These are phyloP conservation scores for Colletotrichum sp. DNA, from an alignment of 2,329 filamentous ascomycete genomes.

Conservation along the genomic window DNA sequence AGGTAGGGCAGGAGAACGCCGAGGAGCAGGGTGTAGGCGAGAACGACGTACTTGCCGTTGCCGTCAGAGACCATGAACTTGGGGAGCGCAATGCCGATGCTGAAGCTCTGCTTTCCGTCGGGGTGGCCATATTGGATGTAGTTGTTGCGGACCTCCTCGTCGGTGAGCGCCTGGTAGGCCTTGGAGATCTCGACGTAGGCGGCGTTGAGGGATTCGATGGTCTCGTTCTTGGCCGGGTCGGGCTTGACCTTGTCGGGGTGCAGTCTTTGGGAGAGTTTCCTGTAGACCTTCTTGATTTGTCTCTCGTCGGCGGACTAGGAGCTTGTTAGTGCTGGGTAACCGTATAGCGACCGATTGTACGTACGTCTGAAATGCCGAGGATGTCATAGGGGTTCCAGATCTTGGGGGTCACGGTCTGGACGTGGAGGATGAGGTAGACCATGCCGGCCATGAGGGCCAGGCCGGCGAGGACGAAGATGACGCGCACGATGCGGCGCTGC, in stretches of 20 bases:
- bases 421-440: slow-evolving; percentile 87
- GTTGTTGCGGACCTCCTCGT: slow-evolving; percentile 97
- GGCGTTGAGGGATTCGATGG: slow-evolving; percentile 81
- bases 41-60: slow-evolving; percentile 92
- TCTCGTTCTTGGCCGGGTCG: slow-evolving; percentile 87
- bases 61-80: slow-evolving; percentile 92
- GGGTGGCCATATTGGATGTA: slow-evolving; percentile 95
- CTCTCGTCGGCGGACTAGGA: slow-evolving; percentile 78
- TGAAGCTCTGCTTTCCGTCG: slow-evolving; percentile 97
- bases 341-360: slow-evolving; percentile 24
- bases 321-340: slow-evolving; percentile 4
- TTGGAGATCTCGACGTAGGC: slow-evolving; percentile 95
- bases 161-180: slow-evolving; percentile 96
- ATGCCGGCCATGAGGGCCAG: slow-evolving; percentile 89
- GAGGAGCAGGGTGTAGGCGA: slow-evolving; percentile 86
- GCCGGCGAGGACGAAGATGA: slow-evolving; percentile 74
- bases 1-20: slow-evolving; percentile 91
- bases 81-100: slow-evolving; percentile 94
- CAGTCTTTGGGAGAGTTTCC: slow-evolving; percentile 80
- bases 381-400: slow-evolving; percentile 98
- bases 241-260: slow-evolving; percentile 94
- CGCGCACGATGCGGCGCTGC: slow-evolving; percentile 87
- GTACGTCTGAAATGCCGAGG: slow-evolving; percentile 80
- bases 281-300: slow-evolving; percentile 91
- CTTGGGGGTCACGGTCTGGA: slow-evolving; percentile 73